Base-by-base conservation (phyloP, 2,329 filamentous ascomycete species). In the Geosmithia flava region DNA sequence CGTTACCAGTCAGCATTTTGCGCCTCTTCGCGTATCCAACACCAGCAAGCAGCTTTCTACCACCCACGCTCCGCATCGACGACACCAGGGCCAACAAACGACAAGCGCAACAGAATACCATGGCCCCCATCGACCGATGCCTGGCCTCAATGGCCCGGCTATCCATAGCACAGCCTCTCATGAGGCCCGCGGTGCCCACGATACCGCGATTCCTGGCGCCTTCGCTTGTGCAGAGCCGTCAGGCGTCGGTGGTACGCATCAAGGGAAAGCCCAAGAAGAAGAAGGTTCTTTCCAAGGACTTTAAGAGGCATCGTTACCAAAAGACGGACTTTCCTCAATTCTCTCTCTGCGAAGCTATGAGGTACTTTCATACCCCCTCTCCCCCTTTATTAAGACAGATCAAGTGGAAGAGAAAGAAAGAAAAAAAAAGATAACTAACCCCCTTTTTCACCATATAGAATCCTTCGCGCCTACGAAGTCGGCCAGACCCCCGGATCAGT, bases 401-500 rank as follows among this genome's bases (percentile, higher is more conserved):
- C 19, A 27, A 27, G 19, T 8, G 30, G 42, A 3, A 17, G 41
- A 19, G 20, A 20, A 44, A 27, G 19, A 17, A 15, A 17, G 7
- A n/a, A 16, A 10, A 8, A 17, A 11, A 20, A 23, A 30, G 7
- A 39, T 3, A 15, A 44, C 48, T 49, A 42, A 49, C 37, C 13
- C 39, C 23, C 2, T 17, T 11, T 37, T 7, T 5, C 42, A 7
- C 13, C 3, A 3, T 17, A 30, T 23, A 50, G 48, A 11, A 41
- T 95, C 63, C 80, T 98, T 54, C 87, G 88, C 59, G 91, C 93
- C 45, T 82, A 85, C 59, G 93, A 98, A 76, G 90, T 96, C 57
- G 91, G 93, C 59, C 80, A 80, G 47, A 77, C 83, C 45, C 84
- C 87, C 3, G 74, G 76, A 2, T 71, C 74, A 11, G 73, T 81